These are phyloP conservation scores for Phlyctochytrium bullatum DNA, from an alignment of 192 early-diverging fungal species.

Conservation along the genomic window DNA sequence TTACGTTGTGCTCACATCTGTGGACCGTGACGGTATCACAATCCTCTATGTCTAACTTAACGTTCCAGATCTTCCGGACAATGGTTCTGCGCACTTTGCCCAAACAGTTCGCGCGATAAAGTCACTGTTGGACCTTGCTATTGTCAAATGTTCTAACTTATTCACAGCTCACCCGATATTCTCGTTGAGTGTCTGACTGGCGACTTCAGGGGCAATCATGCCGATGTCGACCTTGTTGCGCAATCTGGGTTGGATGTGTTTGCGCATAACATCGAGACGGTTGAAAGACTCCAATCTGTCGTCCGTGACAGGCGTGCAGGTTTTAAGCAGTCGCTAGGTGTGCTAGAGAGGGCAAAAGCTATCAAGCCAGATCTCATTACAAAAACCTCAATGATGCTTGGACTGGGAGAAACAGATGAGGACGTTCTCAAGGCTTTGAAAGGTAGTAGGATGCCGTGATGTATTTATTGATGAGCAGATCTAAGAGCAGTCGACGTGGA, in stretches of 20 bases:
- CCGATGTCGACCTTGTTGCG: slow-evolving; percentile 79
- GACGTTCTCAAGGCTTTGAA: slow-evolving; percentile 87
- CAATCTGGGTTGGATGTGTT: slow-evolving; percentile 92
- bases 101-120: slow-evolving; percentile 87
- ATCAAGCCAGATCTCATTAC: slow-evolving; percentile 79
- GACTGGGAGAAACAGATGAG: slow-evolving; percentile 91
- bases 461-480: slow-evolving; percentile 37
- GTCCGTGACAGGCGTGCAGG: slow-evolving; percentile 91
- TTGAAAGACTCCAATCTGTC: slow-evolving; percentile 81
- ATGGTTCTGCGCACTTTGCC: slow-evolving; percentile 92
- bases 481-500: slow-evolving; percentile 81
- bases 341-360: slow-evolving; percentile 84
- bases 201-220: slow-evolving; percentile 82
- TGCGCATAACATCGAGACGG: slow-evolving; percentile 98
- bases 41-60: not conserved
- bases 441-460: slow-evolving; percentile 33
- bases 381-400: slow-evolving; percentile 98
- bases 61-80: slow-evolving; percentile 75
- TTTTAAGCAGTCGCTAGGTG: slow-evolving; percentile 88
- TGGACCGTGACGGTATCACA: slow-evolving; percentile 82
- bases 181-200: slow-evolving; percentile 96
- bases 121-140: slow-evolving; percentile 55
- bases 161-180: slow-evolving; percentile 76
- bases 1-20: slow-evolving; percentile 96
- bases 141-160: slow-evolving; percentile 1